Evolutionary conservation across 805 yeast genomes (phyloP).

Genomic region (Pichia nanzhaoensis): DNA sequence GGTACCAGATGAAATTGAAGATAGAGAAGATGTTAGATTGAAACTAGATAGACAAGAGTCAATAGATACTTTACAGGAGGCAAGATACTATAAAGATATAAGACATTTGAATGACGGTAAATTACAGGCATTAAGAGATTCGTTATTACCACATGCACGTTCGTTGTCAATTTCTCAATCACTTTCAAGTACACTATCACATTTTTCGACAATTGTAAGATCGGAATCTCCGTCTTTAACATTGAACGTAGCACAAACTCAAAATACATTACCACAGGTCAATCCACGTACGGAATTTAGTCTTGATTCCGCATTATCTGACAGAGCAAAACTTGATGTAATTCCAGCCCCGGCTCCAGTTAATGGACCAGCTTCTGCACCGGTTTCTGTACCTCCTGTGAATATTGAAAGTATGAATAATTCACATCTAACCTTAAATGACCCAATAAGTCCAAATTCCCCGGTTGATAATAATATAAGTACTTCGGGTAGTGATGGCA

Average conservation of each 20-base stretch:
- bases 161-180: slow-evolving; percentile 10
- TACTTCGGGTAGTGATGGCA: neutral
- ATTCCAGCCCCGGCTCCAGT: neutral
- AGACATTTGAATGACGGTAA: slow-evolving; percentile 62
- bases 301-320: no score
- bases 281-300: no score
- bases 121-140: slow-evolving; percentile 59
- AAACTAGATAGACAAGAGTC: slow-evolving; percentile 49
- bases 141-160: slow-evolving; percentile 35
- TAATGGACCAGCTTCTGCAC: no score
- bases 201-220: neutral
- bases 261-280: no score
- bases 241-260: neutral
- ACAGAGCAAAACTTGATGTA: no score
- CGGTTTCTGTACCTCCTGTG: neutral
- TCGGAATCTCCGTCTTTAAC: neutral
- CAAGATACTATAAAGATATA: slow-evolving; percentile 43
- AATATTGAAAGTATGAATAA: neutral
- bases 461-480: neutral
- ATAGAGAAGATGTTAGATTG: slow-evolving; percentile 31
- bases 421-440: no score
- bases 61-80: slow-evolving; percentile 58
- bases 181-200: slow-evolving; percentile 2
- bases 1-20: slow-evolving; percentile 20
- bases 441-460: no score